Base-by-base conservation (phyloP, 108 stramenopile genomes). In the Aurantiochytrium sp. region DNA sequence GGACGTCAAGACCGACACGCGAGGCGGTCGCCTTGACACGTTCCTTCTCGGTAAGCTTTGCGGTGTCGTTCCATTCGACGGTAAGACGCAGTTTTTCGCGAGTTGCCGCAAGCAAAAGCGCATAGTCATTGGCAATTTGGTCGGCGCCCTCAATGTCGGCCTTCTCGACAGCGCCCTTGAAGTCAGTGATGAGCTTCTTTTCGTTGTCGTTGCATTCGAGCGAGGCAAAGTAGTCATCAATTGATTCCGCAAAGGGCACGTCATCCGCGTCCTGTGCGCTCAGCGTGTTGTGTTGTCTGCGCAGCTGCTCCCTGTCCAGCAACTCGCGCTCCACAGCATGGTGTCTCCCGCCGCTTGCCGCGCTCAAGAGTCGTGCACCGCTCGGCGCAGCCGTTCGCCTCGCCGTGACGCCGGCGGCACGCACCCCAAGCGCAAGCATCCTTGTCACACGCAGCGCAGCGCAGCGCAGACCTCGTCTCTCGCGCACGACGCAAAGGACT, bases 11-110 rank as follows among this genome's bases (percentile, higher is more conserved):
- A 12, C 73, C 73, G 51, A 83, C 73, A 18, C 73, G 44, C 49
- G 21, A n/a, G 23, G 73, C 73, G 23, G 73, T 83, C 16, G 73
- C 73, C 51, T 47, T 53, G 73, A 83, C 73, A 12, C 73, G 44
- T 44, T 83, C 73, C 51, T 83, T 83, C 73, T 83, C 73, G 51
- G 49, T 83, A 18, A 83, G 44, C 73, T 53, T 47, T 10, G 73
- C 73, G 4, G 73, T 83, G 51, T 83, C 73, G 51, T 83, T 83
- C 73, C 73, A 83, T 44, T 83, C 73, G 21, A 83, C 73, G 23
- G 73, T 83, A 12, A 83, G 73, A 18, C 73, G 73, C 44, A 83
- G 42, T 2, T 47, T 83, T 44, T 83, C 73, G 23, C 49, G 49
- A 5, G 28, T 28, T 0, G 73, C 73, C n/a, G 49, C 51, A 12